Evolutionary conservation across 202 grass and related monocot species (phyloP), one percentile per base, ranked within the genome.

Genomic region (Setaria italica): DNA sequence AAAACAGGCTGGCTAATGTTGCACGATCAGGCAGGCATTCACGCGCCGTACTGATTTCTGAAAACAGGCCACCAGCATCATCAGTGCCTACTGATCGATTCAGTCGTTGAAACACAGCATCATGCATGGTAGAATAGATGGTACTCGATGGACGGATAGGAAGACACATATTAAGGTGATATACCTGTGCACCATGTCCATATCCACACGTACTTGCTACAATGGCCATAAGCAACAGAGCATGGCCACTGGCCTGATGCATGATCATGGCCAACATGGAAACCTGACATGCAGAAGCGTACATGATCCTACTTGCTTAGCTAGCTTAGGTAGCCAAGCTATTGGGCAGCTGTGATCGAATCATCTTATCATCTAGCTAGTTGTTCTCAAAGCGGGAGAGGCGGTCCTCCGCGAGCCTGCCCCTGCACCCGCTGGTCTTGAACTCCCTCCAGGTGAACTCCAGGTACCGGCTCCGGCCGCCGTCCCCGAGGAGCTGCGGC

Each of bases 391-490:
- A 98, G 45, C 79, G 88, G 17, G 84, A 62, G 21, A 98, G 95
- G 30, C 95, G 84, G 78, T 98, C 89, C 39, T 94, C 86, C 0
- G 79, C 87, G 43, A 98, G 89, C 89, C 67, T 89, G 64, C 80
- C 80, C 80, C 20, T 84, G 88, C 72, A 90, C 39, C 63, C 91
- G 82, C 63, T 86, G 74, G 15, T 79, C 86, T 95, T 98, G 88
- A 92, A 98, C 93, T 98, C 95, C 55, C 34, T 83, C 95, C 95
- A 98, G 72, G 95, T 94, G 95, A 98, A 98, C 64, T 93, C 95
- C 88, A 84, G 83, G 89, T 98, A 98, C 12, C 85, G 75, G 89
- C 91, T 98, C 85, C 86, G 84, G 41, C 88, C 88, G 47, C 89
- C 86, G 74, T 89, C 89, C 43, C 67, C 79, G 30, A 95, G 85